A percentile compares a stretch with the other conserved stretches of the same genome.
phyloP scores from a whole-genome alignment of 2,329 filamentous ascomycete species.

The Talaromyces atroroseus region DNA sequence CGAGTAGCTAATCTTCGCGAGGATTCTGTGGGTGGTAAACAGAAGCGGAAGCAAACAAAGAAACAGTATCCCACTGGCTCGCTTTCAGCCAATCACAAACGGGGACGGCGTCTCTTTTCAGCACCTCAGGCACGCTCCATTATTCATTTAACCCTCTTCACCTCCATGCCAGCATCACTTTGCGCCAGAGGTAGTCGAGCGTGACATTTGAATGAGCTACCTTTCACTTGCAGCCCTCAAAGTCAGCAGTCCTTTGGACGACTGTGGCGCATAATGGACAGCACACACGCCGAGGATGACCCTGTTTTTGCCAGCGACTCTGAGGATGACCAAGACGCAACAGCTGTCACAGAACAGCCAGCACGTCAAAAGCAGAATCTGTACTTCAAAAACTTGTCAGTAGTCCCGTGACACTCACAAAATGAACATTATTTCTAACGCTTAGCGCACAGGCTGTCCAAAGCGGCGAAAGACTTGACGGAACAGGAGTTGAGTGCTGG shows the following conservation, averaged over 20 bases:
- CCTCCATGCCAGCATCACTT: neutral
- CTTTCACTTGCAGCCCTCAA: neutral
- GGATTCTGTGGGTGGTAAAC: neutral
- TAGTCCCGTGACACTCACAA: slow-evolving; percentile 7
- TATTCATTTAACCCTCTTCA: neutral
- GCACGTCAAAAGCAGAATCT: slow-evolving; percentile 46
- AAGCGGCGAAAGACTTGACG: slow-evolving; percentile 40
- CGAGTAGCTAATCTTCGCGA: too few relatives aligned
- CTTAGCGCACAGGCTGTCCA: slow-evolving; percentile 27
- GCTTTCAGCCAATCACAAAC: neutral
- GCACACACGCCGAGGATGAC: neutral
- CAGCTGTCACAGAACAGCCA: slow-evolving; percentile 7
- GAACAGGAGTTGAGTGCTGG: slow-evolving; percentile 32
- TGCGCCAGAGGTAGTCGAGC: too few relatives aligned
- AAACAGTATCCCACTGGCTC: neutral
- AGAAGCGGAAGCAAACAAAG: neutral
- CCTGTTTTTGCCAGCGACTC: slow-evolving; percentile 22
- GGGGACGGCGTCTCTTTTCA: neutral
- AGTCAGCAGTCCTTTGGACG: neutral
- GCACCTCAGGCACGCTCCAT: neutral
- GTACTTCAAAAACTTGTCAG: slow-evolving; percentile 46
- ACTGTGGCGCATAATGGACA: neutral
- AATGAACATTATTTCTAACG: neutral
- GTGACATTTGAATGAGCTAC: neutral
- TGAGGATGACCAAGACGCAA: slow-evolving; percentile 24